Base-by-base conservation (phyloP, 129 eudicot genomes). In the Ambrosia artemisiifolia region DNA sequence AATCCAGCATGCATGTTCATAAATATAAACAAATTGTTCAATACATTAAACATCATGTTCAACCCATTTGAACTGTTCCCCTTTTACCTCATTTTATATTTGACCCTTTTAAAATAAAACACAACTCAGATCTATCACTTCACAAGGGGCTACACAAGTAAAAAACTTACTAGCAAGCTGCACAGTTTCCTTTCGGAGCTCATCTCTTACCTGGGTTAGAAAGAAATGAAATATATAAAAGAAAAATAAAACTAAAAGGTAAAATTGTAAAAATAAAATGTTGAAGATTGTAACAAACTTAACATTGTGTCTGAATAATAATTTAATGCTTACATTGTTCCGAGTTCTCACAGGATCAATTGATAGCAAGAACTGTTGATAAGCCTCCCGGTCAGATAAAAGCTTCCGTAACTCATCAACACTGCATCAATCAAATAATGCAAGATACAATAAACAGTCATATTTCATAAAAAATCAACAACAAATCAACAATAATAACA, bases 321-420 rank as follows among this genome's bases (percentile, higher is more conserved):
- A 32, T 53, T 47, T 50, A 72, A 17, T 42, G 61, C 85, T 80
- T 81, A 87, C 96, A 24, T 81, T 80, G 76, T 93, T 93, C 66
- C 87, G 96, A 71, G 91, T 93, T 86, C 79, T 89, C 64, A 89
- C 88, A 24, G 88, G 83, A 55, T 84, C 92, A 33, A 87, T 79
- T 60, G 89, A 81, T 76, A 78, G 82, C 56, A 87, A 70, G 40
- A 87, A 78, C 36, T 77, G 82, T 65, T 87, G 89, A 82, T 89
- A 89, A 28, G 85, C 90, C 70, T 73, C 96, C 71, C 78, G 84
- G 79, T 89, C 83, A 0, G 86, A 77, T 36, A 84, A 67, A 70
- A 89, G 90, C 83, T 76, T 82, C 48, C 93, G 80, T 42, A 89
- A 76, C 82, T 89, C 96, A 75, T 89, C 96, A 80, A 89, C 83